Conservation (phyloP, 305 asterid genomes). For the Ajuga reptans region DNA sequence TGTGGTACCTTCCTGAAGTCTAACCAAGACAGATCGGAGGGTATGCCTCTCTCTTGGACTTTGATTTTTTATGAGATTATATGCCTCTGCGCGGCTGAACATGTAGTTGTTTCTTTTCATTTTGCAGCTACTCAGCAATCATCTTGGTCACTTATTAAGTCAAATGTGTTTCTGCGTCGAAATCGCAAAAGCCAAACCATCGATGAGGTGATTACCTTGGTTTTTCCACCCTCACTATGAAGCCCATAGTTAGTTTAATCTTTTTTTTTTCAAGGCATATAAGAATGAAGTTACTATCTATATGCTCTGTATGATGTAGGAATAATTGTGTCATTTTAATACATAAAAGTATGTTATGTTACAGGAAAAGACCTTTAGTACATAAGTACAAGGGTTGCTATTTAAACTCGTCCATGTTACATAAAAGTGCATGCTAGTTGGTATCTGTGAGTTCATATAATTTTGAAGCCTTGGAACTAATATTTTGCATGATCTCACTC, state of each 20-base stretch:
- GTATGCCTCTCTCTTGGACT: slow-evolving; percentile 30
- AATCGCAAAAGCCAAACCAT: slow-evolving; percentile 70
- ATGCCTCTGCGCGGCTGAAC: slow-evolving; percentile 12
- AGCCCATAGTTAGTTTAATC: not conserved
- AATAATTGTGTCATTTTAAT: not conserved
- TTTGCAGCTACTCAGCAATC: slow-evolving; percentile 52
- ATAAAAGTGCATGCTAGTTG: not conserved
- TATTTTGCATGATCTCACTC: not conserved
- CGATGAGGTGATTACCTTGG: slow-evolving; percentile 61
- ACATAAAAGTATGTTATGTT: not conserved
- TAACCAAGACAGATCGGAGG: slow-evolving; percentile 31
- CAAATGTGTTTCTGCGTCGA: slow-evolving; percentile 70
- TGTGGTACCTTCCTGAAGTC: slow-evolving; percentile 28
- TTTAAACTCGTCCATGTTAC: not conserved
- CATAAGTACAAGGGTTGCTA: not conserved
- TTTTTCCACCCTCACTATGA: slow-evolving; percentile 14
- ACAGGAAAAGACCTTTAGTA: not conserved
- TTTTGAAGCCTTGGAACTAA: not conserved
- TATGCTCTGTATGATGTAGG: not conserved
- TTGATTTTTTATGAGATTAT: not conserved
- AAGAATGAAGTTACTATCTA: not conserved
- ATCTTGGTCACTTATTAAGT: slow-evolving; percentile 62
- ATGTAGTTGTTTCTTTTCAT: slow-evolving; percentile 19
- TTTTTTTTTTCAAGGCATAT: not conserved
- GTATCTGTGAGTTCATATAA: not conserved